Conservation (phyloP, 2,329 filamentous ascomycete species). For the Paraphoma sp. region DNA sequence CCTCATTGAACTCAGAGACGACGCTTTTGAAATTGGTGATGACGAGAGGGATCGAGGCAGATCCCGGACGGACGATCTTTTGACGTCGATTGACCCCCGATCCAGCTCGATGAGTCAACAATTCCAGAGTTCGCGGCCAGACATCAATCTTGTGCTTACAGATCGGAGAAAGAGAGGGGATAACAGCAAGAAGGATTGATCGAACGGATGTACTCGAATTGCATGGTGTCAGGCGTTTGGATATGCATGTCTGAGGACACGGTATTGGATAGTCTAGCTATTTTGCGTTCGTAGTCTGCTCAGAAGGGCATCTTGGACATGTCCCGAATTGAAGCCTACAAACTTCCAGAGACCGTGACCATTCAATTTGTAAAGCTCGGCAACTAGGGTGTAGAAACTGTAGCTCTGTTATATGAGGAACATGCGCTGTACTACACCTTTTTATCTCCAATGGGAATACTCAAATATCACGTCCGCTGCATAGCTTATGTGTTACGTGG, state of each 20-base stretch:
- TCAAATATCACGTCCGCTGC: too few relatives aligned
- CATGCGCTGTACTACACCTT: too few relatives aligned
- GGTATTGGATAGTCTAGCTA: not conserved
- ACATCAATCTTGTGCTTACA: slow-evolving; percentile 38
- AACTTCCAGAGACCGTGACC: not conserved
- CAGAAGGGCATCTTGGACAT: slow-evolving; percentile 7
- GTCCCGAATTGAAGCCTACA: not conserved
- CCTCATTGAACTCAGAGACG: slow-evolving; percentile 72
- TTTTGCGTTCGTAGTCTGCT: slow-evolving; percentile 2
- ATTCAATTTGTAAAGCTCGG: too few relatives aligned
- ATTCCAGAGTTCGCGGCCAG: slow-evolving; percentile 39
- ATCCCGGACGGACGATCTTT: slow-evolving; percentile 18
- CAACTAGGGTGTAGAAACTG: too few relatives aligned
- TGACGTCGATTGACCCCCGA: slow-evolving; percentile 22
- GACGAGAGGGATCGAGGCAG: slow-evolving; percentile 39
- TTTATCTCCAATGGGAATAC: too few relatives aligned
- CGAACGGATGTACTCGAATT: slow-evolving; percentile 15
- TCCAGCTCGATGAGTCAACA: slow-evolving; percentile 23
- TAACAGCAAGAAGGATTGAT: slow-evolving; percentile 43
- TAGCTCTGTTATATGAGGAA: too few relatives aligned
- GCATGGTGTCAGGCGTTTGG: slow-evolving; percentile 5
- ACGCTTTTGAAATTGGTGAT: slow-evolving; percentile 57
- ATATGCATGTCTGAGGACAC: slow-evolving; percentile 7
- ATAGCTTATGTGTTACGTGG: too few relatives aligned
- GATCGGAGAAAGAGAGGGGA: slow-evolving; percentile 34